Conservation (phyloP, 1,284 basidiomycete genomes). For the Agaricales sp. region DNA sequence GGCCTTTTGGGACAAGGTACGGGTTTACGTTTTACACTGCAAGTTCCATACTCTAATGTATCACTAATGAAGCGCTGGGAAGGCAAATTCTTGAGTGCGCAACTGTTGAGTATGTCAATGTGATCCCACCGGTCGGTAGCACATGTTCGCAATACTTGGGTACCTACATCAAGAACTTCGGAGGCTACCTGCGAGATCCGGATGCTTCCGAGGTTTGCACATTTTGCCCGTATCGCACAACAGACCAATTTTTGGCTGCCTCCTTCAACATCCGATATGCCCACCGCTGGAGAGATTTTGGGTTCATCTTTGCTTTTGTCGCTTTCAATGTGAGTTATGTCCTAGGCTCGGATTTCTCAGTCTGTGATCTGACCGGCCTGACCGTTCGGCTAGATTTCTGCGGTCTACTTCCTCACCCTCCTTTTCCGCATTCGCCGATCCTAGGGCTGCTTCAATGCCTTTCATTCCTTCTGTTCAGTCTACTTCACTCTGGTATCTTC, state of each 20-base stretch:
- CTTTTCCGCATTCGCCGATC: slow-evolving; percentile 23
- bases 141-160: slow-evolving; percentile 1
- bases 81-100: slow-evolving; percentile 23
- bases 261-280: slow-evolving; percentile 41
- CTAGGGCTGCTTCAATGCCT: too few relatives aligned
- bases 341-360: too few relatives aligned
- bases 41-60: slow-evolving; percentile 27
- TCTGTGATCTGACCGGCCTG: background rate
- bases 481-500: too few relatives aligned
- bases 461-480: too few relatives aligned
- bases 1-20: slow-evolving; percentile 60
- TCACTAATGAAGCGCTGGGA: slow-evolving; percentile 20
- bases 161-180: slow-evolving; percentile 13
- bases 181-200: slow-evolving; percentile 38
- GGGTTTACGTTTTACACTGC: background rate
- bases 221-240: slow-evolving; percentile 18
- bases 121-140: slow-evolving; percentile 1
- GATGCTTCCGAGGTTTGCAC: slow-evolving; percentile 23
- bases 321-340: slow-evolving; percentile 36
- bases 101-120: background rate
- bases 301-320: slow-evolving; percentile 33
- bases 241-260: slow-evolving; percentile 23
- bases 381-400: slow-evolving; percentile 13
- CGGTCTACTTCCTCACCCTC: slow-evolving; percentile 24
- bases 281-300: slow-evolving; percentile 41